phyloP scores from a whole-genome alignment of 352 stramenopile genomes.

The Phytophthora litchii region DNA sequence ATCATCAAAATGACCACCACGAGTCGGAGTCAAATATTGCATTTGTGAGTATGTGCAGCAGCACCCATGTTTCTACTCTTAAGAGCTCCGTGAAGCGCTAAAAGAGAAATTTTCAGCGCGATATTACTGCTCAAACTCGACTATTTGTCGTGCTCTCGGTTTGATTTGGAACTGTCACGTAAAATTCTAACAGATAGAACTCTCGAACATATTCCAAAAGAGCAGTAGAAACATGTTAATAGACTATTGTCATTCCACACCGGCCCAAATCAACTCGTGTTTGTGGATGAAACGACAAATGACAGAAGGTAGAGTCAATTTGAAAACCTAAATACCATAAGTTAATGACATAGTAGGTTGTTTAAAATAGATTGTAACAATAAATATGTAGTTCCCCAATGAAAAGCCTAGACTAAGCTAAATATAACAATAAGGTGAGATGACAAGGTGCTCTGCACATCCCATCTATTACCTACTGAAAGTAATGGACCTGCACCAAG shows the following conservation, averaged over 20 bases:
- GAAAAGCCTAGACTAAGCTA: too few relatives aligned
- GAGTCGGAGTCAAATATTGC: constrained; percentile 11
- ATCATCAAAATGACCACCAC: constrained; percentile 8
- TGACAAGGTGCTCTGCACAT: too few relatives aligned
- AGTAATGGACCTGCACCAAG: too few relatives aligned
- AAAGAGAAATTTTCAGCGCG: constrained; percentile 5
- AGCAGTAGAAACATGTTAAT: neutral
- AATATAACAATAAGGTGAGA: too few relatives aligned
- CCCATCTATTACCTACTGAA: too few relatives aligned
- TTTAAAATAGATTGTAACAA: too few relatives aligned
- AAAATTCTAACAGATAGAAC: constrained; percentile 1
- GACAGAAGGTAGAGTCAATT: neutral
- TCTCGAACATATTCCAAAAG: neutral
- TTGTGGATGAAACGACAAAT: neutral
- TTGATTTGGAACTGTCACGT: constrained; percentile 3
- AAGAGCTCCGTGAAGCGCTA: constrained; percentile 8
- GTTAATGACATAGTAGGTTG: too few relatives aligned
- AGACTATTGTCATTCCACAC: constrained; percentile 1
- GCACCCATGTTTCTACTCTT: constrained; percentile 24
- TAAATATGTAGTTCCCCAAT: too few relatives aligned
- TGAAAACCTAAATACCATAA: too few relatives aligned
- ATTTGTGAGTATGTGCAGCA: constrained; percentile 9
- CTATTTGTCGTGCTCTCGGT: neutral
- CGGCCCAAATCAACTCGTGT: too few relatives aligned
- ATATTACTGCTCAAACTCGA: neutral